phyloP scores from a whole-genome alignment of 2,329 filamentous ascomycete species.

The Leptosphaerulina australis region DNA sequence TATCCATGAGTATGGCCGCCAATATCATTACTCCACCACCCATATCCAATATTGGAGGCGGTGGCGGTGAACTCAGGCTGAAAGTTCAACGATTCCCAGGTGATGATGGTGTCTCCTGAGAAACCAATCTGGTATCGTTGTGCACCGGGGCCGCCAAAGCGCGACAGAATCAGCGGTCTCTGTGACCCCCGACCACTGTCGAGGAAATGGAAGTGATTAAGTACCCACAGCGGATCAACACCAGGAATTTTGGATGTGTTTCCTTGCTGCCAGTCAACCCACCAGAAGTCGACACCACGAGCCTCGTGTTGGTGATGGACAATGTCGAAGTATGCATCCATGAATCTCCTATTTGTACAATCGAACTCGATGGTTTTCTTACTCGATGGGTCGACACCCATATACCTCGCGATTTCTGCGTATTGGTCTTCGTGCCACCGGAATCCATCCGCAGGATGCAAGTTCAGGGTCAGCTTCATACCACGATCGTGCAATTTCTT shows the following conservation, averaged over 20 bases:
- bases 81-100: conserved; percentile 66
- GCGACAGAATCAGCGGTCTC: conserved; percentile 62
- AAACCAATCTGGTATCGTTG: conserved; percentile 70
- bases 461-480: conserved; percentile 64
- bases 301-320: conserved; percentile 63
- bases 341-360: conserved; percentile 59
- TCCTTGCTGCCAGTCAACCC: conserved; percentile 73
- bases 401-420: conserved; percentile 58
- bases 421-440: conserved; percentile 64
- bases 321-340: conserved; percentile 64
- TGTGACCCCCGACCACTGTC: conserved; percentile 56
- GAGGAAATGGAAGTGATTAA: conserved; percentile 69
- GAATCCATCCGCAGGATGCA: conserved; percentile 67
- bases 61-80: conserved; percentile 71
- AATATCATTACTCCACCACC: conserved; percentile 73
- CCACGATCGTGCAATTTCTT: conserved; percentile 58
- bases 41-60: conserved; percentile 70
- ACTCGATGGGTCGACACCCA: conserved; percentile 58
- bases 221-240: conserved; percentile 67
- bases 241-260: conserved; percentile 60
- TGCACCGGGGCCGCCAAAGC: conserved; percentile 67
- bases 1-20: conserved; percentile 66
- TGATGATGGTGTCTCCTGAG: conserved; percentile 65
- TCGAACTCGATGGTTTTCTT: conserved; percentile 63
- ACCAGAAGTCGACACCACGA: conserved; percentile 67